Percentiles rank a stretch among this genome's conserved stretches.
These are phyloP conservation scores for Mangifera indica DNA, from an alignment of 345 rosid genomes.

Conservation along the genomic window DNA sequence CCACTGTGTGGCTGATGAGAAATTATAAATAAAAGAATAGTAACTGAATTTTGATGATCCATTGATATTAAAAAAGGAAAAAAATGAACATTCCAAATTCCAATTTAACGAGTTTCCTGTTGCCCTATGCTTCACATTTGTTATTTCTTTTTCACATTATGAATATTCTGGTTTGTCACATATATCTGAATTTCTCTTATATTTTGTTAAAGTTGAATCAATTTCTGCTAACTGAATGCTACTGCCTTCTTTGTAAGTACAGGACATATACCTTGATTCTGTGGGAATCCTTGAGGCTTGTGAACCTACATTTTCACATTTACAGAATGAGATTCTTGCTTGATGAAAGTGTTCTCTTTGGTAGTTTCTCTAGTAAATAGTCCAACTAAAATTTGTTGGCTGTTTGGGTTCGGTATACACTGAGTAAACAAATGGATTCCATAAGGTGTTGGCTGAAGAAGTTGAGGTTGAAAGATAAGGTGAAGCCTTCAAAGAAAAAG, in stretches of 20 bases:
- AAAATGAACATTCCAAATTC: neutral
- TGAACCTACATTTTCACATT: neutral
- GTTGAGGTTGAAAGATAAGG: constrained; percentile 67
- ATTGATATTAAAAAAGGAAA: neutral
- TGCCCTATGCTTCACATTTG: neutral
- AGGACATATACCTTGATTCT: constrained; percentile 22
- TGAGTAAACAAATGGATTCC: constrained; percentile 55
- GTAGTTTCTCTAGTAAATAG: constrained; percentile 22
- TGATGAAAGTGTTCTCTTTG: constrained; percentile 15
- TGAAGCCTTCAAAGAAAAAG: constrained; percentile 62
- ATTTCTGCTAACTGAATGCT: constrained; percentile 18
- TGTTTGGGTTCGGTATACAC: constrained; percentile 11
- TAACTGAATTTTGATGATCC: neutral
- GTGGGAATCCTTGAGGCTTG: constrained; percentile 2
- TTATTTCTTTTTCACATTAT: neutral
- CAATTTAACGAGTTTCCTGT: neutral
- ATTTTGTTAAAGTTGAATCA: neutral
- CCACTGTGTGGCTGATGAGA: neutral
- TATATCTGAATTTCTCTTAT: constrained; percentile 1
- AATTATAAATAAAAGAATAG: too few species aligned
- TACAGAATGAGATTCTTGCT: constrained; percentile 15
- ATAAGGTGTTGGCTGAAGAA: constrained; percentile 74
- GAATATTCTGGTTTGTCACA: neutral
- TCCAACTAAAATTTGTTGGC: constrained; percentile 15
- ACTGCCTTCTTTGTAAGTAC: constrained; percentile 11